phyloP scores from a whole-genome alignment of 208 protist genomes.

The Leishmania tarentolae region DNA sequence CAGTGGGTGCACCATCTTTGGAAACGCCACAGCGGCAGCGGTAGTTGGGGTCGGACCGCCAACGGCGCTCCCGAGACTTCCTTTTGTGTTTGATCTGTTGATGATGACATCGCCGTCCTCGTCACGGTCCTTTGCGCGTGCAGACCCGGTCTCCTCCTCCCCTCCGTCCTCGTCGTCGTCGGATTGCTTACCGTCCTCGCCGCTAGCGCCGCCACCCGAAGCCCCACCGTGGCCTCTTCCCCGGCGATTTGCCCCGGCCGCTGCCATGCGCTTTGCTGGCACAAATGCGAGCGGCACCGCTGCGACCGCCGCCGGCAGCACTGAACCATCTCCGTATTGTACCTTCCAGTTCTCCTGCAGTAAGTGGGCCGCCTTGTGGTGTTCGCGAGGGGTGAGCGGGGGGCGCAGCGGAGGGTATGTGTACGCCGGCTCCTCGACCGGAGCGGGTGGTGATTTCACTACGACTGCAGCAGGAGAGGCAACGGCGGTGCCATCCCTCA shows the following conservation, averaged over 20 bases:
- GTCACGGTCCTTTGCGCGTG: neutral
- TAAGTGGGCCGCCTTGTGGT: constrained; percentile 41
- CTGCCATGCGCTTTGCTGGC: constrained; percentile 18
- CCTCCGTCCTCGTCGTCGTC: constrained; percentile 3
- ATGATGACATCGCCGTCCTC: neutral
- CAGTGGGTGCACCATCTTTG: constrained; percentile 55
- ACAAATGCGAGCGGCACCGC: constrained; percentile 41
- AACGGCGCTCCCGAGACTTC: constrained; percentile 9
- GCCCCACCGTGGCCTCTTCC: constrained; percentile 3
- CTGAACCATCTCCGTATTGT: constrained; percentile 30
- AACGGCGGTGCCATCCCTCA: neutral
- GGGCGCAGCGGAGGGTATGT: constrained; percentile 63
- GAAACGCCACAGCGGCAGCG: neutral
- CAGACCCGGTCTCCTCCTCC: neutral
- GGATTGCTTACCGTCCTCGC: neutral
- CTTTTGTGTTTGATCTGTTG: neutral
- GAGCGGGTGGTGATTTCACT: constrained; percentile 1
- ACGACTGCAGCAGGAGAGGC: neutral
- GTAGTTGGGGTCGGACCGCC: constrained; percentile 13
- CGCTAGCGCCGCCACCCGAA: constrained; percentile 7
- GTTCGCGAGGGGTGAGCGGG: constrained; percentile 46
- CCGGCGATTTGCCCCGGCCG: constrained; percentile 1
- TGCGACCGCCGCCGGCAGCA: constrained; percentile 40
- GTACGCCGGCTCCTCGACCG: constrained; percentile 30
- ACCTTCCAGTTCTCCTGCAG: constrained; percentile 46